These are phyloP conservation scores for Phytophthora pini DNA, from an alignment of 352 stramenopile species.

Conservation along the genomic window DNA sequence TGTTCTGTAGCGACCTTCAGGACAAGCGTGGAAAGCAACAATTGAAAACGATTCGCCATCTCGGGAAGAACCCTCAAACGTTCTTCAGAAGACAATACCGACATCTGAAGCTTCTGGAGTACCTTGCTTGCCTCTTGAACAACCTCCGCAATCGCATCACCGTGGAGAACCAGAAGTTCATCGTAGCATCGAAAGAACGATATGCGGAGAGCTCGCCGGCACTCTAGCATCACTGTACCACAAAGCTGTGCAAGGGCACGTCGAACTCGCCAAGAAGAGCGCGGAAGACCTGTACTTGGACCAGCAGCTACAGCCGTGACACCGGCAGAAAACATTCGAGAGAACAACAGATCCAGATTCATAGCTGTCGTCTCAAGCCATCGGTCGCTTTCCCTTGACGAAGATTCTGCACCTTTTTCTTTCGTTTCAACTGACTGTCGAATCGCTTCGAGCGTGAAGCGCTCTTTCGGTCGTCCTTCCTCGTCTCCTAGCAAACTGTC, in stretches of 20 bases:
- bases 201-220: constrained; percentile 48
- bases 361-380: constrained; percentile 63
- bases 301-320: constrained; percentile 31
- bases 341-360: constrained; percentile 74
- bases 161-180: constrained; percentile 73
- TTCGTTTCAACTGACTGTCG: constrained; percentile 27
- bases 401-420: background rate
- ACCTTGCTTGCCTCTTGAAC: constrained; percentile 30
- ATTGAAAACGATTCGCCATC: constrained; percentile 71
- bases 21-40: constrained; percentile 72
- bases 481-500: constrained; percentile 12
- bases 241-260: constrained; percentile 69
- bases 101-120: constrained; percentile 41
- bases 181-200: constrained; percentile 85
- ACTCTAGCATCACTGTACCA: constrained; percentile 56
- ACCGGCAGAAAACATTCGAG: constrained; percentile 56
- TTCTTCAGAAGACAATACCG: constrained; percentile 46
- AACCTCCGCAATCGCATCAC: constrained; percentile 56
- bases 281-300: constrained; percentile 33
- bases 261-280: constrained; percentile 72
- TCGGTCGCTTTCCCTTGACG: constrained; percentile 30
- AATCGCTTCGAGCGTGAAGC: constrained; percentile 42
- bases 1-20: constrained; percentile 69
- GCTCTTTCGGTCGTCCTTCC: constrained; percentile 13
- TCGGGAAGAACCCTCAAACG: constrained; percentile 66